Conservation (phyloP, 192 early-diverging fungal species). For the Entomortierella parvispora region DNA sequence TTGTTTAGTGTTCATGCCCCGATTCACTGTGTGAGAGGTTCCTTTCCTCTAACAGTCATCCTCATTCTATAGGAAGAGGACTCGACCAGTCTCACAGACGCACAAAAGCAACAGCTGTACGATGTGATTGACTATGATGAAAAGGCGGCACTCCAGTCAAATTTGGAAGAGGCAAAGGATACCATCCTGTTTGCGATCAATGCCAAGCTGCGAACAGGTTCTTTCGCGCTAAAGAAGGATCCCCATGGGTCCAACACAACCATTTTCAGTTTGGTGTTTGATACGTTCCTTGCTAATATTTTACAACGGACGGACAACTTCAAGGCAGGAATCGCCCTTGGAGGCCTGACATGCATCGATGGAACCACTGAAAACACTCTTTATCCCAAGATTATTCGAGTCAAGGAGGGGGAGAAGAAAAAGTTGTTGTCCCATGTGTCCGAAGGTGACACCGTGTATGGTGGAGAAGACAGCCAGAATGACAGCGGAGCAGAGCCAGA, state of each 20-base stretch:
- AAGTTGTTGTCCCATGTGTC: constrained; percentile 47
- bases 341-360: constrained; percentile 72
- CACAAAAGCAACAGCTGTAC: constrained; percentile 90
- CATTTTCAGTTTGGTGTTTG: constrained; percentile 71
- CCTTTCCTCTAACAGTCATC: background rate
- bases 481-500: background rate
- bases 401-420: constrained; percentile 60
- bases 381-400: constrained; percentile 64
- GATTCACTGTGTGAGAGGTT: background rate
- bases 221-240: constrained; percentile 78
- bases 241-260: constrained; percentile 51
- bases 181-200: constrained; percentile 70
- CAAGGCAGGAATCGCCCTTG: constrained; percentile 64
- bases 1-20: too few species aligned
- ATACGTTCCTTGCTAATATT: constrained; percentile 67
- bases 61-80: constrained; percentile 33
- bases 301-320: constrained; percentile 65
- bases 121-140: constrained; percentile 96
- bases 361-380: constrained; percentile 65
- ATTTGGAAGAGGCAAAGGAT: constrained; percentile 71
- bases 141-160: constrained; percentile 63
- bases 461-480: constrained; percentile 31
- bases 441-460: constrained; percentile 50
- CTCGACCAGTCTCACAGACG: constrained; percentile 72
- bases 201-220: constrained; percentile 79